Evolutionary conservation across 805 yeast genomes (phyloP).

Genomic region (Blastobotrys mokoenaii): DNA sequence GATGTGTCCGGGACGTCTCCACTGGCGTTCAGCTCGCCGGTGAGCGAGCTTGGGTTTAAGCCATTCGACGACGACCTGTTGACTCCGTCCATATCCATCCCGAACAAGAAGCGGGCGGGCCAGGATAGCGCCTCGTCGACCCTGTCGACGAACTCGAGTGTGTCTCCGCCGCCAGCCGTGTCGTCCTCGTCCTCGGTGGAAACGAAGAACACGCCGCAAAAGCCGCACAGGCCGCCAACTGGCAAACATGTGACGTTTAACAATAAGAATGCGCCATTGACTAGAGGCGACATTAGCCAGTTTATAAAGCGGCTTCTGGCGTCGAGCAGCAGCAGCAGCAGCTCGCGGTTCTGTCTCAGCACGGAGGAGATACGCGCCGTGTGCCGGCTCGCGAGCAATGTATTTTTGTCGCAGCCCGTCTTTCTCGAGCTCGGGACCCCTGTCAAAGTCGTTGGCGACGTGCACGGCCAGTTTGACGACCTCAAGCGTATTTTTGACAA

Average conservation of each 20-base stretch:
- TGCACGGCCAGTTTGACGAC: conserved; percentile 91
- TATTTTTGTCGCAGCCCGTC: conserved; percentile 81
- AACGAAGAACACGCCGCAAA: neutral
- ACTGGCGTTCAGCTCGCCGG: neutral
- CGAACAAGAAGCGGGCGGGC: no score
- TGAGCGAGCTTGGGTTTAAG: neutral
- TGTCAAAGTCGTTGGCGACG: conserved; percentile 83
- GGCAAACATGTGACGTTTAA: no score
- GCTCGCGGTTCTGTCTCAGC: conserved; percentile 65
- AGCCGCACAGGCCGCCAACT: no score
- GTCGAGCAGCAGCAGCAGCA: conserved; percentile 81
- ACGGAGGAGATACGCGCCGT: conserved; percentile 72
- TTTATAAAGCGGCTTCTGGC: conserved; percentile 76
- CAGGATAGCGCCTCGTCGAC: no score
- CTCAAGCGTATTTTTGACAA: conserved; percentile 76
- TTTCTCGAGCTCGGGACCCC: conserved; percentile 76
- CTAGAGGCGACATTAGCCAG: conserved; percentile 45
- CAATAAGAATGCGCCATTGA: no score
- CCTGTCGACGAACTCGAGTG: neutral
- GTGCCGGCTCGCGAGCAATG: conserved; percentile 74
- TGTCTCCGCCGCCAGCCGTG: neutral
- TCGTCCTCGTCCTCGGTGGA: no score
- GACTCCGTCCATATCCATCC: no score
- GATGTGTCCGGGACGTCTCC: neutral
- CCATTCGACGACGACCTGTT: no score